Percentiles rank a stretch among this genome's conserved stretches.
phyloP scores from a whole-genome alignment of 2,329 filamentous ascomycete genomes.

The Iodosphaeria phyllophila region DNA sequence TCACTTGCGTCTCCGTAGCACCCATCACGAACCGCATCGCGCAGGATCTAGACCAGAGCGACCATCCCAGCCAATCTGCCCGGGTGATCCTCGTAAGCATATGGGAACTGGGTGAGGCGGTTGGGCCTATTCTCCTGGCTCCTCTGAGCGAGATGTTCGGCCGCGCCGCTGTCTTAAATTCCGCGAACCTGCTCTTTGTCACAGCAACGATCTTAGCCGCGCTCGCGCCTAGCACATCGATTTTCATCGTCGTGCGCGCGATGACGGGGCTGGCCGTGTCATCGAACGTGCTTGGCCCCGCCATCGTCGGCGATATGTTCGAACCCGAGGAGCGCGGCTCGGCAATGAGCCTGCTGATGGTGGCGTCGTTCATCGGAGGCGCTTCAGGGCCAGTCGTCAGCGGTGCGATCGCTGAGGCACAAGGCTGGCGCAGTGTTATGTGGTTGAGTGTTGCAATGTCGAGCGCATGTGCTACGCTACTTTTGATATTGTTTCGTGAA shows the following conservation, averaged over 20 bases:
- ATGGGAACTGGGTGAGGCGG: conserved; percentile 48
- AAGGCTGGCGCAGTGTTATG: conserved; percentile 35
- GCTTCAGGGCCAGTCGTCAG: conserved; percentile 36
- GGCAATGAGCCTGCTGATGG: conserved; percentile 35
- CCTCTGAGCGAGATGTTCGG: conserved; percentile 44
- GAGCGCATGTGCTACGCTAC: conserved; percentile 26
- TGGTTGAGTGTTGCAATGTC: conserved; percentile 30
- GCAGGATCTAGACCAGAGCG: conserved; percentile 21
- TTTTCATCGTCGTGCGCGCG: conserved; percentile 33
- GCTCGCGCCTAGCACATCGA: conserved; percentile 21
- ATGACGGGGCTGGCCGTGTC: conserved; percentile 44
- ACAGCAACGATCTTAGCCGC: conserved; percentile 26
- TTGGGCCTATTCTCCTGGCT: conserved; percentile 40
- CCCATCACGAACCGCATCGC: conserved; percentile 33
- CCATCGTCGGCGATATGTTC: conserved; percentile 46
- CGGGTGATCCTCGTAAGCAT: conserved; percentile 49
- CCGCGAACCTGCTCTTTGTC: conserved; percentile 31
- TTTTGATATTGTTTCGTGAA: conserved; percentile 34
- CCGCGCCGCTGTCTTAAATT: conserved; percentile 33
- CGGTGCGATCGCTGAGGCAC: conserved; percentile 30
- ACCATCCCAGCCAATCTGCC: conserved; percentile 22
- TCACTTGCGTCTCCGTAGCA: conserved; percentile 36
- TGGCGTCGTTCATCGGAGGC: conserved; percentile 38
- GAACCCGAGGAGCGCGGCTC: conserved; percentile 34
- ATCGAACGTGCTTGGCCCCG: conserved; percentile 42